phyloP scores from a whole-genome alignment of 805 yeast genomes.

The Candida odintsovae region DNA sequence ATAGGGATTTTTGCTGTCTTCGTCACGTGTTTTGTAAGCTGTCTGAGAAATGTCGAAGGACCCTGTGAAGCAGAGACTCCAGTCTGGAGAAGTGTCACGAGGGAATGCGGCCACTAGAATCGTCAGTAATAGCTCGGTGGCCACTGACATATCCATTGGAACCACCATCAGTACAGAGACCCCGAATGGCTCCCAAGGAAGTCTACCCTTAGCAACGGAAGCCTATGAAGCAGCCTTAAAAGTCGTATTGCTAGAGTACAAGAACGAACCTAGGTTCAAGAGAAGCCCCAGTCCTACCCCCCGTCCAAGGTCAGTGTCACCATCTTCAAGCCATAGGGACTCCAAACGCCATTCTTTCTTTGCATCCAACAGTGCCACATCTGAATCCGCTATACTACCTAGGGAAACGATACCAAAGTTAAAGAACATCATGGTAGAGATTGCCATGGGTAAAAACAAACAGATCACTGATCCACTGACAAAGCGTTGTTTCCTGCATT shows the following conservation, averaged over 20 bases:
- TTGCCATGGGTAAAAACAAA: slow-evolving; percentile 40
- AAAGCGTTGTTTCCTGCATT: slow-evolving; percentile 52
- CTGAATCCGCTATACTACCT: slow-evolving; percentile 32
- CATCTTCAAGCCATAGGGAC: slow-evolving; percentile 22
- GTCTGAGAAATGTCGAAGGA: background rate
- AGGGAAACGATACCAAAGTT: slow-evolving; percentile 29
- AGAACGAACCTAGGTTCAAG: slow-evolving; percentile 59
- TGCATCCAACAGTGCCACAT: slow-evolving; percentile 17
- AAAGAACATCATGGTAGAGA: slow-evolving; percentile 35
- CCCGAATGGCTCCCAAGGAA: background rate
- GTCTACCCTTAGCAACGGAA: slow-evolving; percentile 11
- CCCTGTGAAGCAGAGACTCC: background rate
- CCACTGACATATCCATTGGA: slow-evolving; percentile 8
- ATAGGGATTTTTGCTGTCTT: background rate
- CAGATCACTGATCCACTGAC: slow-evolving; percentile 39
- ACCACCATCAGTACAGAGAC: slow-evolving; percentile 9
- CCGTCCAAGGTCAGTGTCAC: slow-evolving; percentile 4
- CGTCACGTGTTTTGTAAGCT: no score
- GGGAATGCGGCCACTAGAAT: background rate
- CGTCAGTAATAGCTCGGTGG: slow-evolving; percentile 7
- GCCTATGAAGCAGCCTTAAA: slow-evolving; percentile 51
- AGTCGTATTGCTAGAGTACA: slow-evolving; percentile 51
- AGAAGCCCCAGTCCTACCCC: slow-evolving; percentile 5
- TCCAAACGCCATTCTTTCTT: slow-evolving; percentile 26
- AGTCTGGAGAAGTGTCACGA: background rate